phyloP scores from a whole-genome alignment of 2,329 filamentous ascomycete species.

The Nemania abortiva region DNA sequence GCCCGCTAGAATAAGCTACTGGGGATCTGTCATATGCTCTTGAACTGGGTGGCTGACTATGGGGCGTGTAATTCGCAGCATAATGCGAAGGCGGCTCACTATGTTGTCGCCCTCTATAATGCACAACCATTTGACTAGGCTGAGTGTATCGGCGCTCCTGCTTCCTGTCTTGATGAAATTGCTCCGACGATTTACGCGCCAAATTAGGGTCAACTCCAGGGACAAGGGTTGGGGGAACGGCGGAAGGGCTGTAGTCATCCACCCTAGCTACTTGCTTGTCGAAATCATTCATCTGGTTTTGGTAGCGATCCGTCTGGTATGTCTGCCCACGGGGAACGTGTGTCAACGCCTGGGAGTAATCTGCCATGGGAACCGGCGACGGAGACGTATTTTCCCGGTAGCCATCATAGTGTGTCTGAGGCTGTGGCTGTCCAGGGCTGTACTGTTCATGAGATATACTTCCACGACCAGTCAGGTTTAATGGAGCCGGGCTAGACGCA shows the following conservation, averaged over 20 bases:
- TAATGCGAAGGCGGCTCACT: conserved; percentile 51
- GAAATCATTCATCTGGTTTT: conserved; percentile 52
- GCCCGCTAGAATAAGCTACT: conserved; percentile 47
- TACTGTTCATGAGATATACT: conserved; percentile 52
- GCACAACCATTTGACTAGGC: conserved; percentile 53
- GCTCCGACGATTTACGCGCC: conserved; percentile 68
- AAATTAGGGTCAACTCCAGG: conserved; percentile 70
- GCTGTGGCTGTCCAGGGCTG: conserved; percentile 44
- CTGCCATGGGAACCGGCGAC: conserved; percentile 52
- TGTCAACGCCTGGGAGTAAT: conserved; percentile 52
- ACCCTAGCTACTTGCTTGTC: conserved; percentile 53
- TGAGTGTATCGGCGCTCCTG: conserved; percentile 61
- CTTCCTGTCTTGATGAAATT: conserved; percentile 67
- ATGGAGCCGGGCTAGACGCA: conserved; percentile 58
- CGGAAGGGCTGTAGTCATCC: conserved; percentile 58
- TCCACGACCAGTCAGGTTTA: conserved; percentile 57
- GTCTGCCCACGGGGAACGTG: conserved; percentile 44
- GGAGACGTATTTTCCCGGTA: conserved; percentile 50
- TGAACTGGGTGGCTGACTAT: conserved; percentile 40
- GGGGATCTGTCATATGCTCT: conserved; percentile 54
- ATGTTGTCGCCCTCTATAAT: conserved; percentile 57
- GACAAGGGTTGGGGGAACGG: conserved; percentile 68
- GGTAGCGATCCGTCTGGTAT: conserved; percentile 47
- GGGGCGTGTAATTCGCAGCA: conserved; percentile 42
- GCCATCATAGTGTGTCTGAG: conserved; percentile 48